phyloP scores from a whole-genome alignment of 2,329 filamentous ascomycete species.

The Diaporthe sp. region DNA sequence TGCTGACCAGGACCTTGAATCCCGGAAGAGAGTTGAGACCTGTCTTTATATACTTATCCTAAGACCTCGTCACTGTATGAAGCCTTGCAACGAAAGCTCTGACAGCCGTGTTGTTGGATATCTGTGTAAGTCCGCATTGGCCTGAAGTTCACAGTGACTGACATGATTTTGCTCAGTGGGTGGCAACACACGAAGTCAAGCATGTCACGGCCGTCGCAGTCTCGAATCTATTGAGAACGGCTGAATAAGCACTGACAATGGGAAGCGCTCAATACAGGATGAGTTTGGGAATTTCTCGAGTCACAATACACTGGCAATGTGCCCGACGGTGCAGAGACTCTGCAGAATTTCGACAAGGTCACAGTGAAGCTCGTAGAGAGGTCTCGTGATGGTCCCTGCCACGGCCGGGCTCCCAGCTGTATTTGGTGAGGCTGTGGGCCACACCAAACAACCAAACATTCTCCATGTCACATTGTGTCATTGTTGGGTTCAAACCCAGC shows the following conservation, averaged over 20 bases:
- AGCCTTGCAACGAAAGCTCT: not conserved
- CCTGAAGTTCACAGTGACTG: not conserved
- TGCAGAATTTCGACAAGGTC: not conserved
- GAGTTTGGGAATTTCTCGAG: too few relatives aligned
- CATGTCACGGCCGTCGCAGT: not conserved
- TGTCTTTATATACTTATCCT: not conserved
- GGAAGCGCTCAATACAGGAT: not conserved
- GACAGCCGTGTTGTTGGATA: not conserved
- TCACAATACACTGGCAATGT: not conserved
- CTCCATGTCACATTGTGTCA: constrained; percentile 19
- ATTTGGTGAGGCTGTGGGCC: not conserved
- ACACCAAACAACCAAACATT: not conserved
- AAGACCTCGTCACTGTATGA: not conserved
- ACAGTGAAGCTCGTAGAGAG: constrained; percentile 12
- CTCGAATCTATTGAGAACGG: not conserved
- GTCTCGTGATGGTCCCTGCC: not conserved
- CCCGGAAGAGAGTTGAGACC: not conserved
- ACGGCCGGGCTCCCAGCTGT: not conserved
- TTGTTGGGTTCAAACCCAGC: constrained; percentile 6
- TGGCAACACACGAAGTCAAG: not conserved
- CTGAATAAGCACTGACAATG: not conserved
- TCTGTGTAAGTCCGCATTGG: not conserved
- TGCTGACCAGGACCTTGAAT: not conserved
- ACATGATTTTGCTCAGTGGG: not conserved
- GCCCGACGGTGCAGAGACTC: not conserved